Conservation (phyloP, 805 yeast genomes). For the Pichia membranifaciens region DNA sequence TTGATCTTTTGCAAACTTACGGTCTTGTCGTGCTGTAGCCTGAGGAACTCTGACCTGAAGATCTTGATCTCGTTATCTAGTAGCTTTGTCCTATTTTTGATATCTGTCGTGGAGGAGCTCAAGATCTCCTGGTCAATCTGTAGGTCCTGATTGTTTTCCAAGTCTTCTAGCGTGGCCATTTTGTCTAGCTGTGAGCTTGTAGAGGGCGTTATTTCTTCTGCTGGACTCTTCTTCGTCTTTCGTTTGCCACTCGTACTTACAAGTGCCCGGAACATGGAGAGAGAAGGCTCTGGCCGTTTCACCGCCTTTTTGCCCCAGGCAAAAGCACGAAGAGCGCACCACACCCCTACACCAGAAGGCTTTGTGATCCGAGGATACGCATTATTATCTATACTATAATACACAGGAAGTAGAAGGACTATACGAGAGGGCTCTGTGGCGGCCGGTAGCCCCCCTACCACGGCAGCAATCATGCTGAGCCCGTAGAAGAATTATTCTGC, state of each 20-base stretch:
- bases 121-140: constrained; percentile 80
- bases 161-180: constrained; percentile 84
- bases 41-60: constrained; percentile 85
- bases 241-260: no score
- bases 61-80: constrained; percentile 94
- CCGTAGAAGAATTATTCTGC: constrained; percentile 18
- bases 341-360: constrained; percentile 6
- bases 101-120: constrained; percentile 70
- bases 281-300: not conserved
- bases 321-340: not conserved
- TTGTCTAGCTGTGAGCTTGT: not conserved
- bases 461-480: not conserved
- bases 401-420: not conserved
- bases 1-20: constrained; percentile 91
- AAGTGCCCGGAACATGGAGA: not conserved
- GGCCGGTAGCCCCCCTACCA: no score
- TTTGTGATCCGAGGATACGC: not conserved
- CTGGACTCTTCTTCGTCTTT: no score
- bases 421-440: not conserved
- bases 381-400: not conserved
- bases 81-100: constrained; percentile 77
- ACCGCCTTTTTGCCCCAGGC: not conserved
- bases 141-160: constrained; percentile 51
- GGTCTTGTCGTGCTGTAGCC: constrained; percentile 86
- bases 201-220: no score